Evolutionary conservation across 2,329 filamentous ascomycete species (phyloP).

Genomic region (Bimuria novae-zelandiae): DNA sequence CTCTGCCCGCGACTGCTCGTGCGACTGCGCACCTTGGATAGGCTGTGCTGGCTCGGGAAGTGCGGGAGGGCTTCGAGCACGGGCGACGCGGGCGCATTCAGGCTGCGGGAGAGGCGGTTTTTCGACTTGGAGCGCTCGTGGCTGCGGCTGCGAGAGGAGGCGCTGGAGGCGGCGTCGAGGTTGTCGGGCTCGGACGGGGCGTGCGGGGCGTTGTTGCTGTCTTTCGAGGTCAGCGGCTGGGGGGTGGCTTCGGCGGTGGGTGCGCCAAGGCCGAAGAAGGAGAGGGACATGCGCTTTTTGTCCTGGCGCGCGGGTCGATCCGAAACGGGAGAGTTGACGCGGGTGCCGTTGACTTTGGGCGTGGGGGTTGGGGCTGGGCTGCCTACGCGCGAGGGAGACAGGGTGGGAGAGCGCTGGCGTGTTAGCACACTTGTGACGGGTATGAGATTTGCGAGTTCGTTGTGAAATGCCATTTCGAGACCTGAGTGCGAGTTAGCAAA

Average conservation of each 20-base stretch:
- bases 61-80: slow-evolving; percentile 36
- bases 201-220: slow-evolving; percentile 21
- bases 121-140: slow-evolving; percentile 32
- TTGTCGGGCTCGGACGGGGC: slow-evolving; percentile 25
- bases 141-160: slow-evolving; percentile 37
- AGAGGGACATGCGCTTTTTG: slow-evolving; percentile 46
- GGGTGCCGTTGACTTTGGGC: slow-evolving; percentile 32
- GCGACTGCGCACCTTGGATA: slow-evolving; percentile 18
- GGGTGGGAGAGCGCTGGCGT: slow-evolving; percentile 36
- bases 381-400: slow-evolving; percentile 34
- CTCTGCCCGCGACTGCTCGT: slow-evolving; percentile 19
- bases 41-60: slow-evolving; percentile 30
- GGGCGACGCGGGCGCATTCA: slow-evolving; percentile 35
- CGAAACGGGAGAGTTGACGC: slow-evolving; percentile 24
- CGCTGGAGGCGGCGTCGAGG: slow-evolving; percentile 25
- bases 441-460: slow-evolving; percentile 49
- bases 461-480: slow-evolving; percentile 52
- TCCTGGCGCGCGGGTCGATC: slow-evolving; percentile 41
- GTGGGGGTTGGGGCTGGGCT: slow-evolving; percentile 29
- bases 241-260: slow-evolving; percentile 29
- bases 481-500: slow-evolving; percentile 37
- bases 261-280: slow-evolving; percentile 44
- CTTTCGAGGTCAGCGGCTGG: slow-evolving; percentile 19
- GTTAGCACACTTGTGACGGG: slow-evolving; percentile 38
- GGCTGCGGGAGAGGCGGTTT: slow-evolving; percentile 36